These are phyloP conservation scores for Coemansia sp. DNA, from an alignment of 192 early-diverging fungal species.

Conservation along the genomic window DNA sequence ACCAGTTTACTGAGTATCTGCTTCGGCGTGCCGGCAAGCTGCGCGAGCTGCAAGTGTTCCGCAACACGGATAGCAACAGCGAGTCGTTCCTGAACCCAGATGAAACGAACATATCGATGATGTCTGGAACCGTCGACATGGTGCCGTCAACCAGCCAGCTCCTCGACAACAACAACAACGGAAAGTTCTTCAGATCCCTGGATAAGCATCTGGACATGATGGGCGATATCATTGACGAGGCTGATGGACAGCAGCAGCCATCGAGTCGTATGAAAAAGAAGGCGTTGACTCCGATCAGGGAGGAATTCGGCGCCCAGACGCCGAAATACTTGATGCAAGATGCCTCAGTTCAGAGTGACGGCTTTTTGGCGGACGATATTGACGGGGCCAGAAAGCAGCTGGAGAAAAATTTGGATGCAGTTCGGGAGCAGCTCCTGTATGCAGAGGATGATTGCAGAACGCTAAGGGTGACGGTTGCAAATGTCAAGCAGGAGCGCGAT, in stretches of 20 bases:
- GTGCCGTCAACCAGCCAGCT: conserved; percentile 46
- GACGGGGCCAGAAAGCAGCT: conserved; percentile 1
- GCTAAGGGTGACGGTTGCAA: conserved; percentile 26
- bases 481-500: conserved; percentile 45
- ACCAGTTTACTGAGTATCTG: conserved; percentile 24
- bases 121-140: conserved; percentile 30
- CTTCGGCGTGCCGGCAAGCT: conserved; percentile 37
- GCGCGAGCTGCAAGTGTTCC: conserved; percentile 27
- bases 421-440: conserved; percentile 3
- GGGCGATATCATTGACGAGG: conserved; percentile 35
- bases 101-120: conserved; percentile 27
- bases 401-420: conserved; percentile 9
- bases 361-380: conserved; percentile 6
- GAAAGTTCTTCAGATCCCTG: conserved; percentile 22
- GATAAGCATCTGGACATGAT: conserved; percentile 47
- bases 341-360: conserved; percentile 22
- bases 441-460: conserved; percentile 29
- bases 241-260: conserved; percentile 7
- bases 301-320: conserved; percentile 18
- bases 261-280: conserved; percentile 14
- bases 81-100: conserved; percentile 18
- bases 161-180: conserved; percentile 29
- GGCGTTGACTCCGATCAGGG: conserved; percentile 44
- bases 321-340: conserved; percentile 4
- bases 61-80: conserved; percentile 12